Evolutionary conservation across 163 green algal species (phyloP), one percentile per base, ranked within the genome.

Genomic region (Volvox carteri): DNA sequence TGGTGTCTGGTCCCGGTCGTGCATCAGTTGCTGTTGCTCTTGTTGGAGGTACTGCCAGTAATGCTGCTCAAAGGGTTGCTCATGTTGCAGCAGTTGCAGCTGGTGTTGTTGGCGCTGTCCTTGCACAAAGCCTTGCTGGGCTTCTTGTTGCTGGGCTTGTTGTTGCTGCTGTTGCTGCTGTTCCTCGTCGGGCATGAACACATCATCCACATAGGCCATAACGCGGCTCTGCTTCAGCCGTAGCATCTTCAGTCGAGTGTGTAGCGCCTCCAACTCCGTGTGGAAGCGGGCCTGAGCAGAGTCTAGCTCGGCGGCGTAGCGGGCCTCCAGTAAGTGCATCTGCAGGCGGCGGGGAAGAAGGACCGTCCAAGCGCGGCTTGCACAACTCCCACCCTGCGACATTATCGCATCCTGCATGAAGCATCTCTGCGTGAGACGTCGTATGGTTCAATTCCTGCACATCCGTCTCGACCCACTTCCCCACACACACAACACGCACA

Each of bases 191-290:
- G 39, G 19, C 18, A 30, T 16, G 19, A 87, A 58, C 8, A 70
- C 65, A 16, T 87, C 81, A 12, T 87, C 81, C 28, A 89, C 70
- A 39, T 75, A 76, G 1, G 52, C 54, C 84, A 89, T 84, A 7
- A 89, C 84, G 39, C 70, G 70, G 52, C 70, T 83, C 70, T 89
- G 84, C 39, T 84, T 84, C 18, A 84, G 84, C 37, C 84, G 68
- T 48, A 89, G 70, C 84, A 89, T 70, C 50, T 50, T 62, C 19
- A 89, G 84, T n/a, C 52, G 28, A 18, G 52, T 54, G 39, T 62
- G 37, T 35, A 84, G 16, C 21, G n/a, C 70, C 84, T 84, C 68
- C 50, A 89, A 37, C 84, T 84, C 70, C 2, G 65, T 50, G 37
- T 50, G 50, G 50, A 41, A 83, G 0, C 70, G 68, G 6, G 70